Conservation (phyloP, 306 rosid genomes). For the Pachyrhizus erosus region DNA sequence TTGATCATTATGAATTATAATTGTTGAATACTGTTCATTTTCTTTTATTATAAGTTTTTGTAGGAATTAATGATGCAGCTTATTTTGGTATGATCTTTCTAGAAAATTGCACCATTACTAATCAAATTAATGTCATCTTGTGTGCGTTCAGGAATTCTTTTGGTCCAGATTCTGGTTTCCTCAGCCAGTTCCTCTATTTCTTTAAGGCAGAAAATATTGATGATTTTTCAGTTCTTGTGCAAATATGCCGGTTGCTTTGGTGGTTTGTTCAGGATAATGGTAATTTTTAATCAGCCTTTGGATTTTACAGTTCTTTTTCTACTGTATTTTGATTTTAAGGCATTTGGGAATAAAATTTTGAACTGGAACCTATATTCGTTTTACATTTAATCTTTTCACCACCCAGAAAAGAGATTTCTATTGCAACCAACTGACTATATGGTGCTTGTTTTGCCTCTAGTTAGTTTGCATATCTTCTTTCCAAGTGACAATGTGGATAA, state of each 20-base stretch:
- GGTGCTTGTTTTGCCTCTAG: constrained; percentile 13
- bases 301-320: neutral
- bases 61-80: neutral
- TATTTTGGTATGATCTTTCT: constrained; percentile 18
- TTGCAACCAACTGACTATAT: neutral
- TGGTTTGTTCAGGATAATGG: constrained; percentile 63
- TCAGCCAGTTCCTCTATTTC: constrained; percentile 77
- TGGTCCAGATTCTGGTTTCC: constrained; percentile 76
- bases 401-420: constrained; percentile 28
- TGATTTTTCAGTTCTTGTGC: constrained; percentile 70
- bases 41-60: neutral
- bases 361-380: neutral
- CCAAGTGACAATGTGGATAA: neutral
- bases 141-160: constrained; percentile 73
- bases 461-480: neutral
- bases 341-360: neutral
- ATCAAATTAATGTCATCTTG: constrained; percentile 4
- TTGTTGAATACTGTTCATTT: constrained; percentile 9
- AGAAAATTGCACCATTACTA: constrained; percentile 24
- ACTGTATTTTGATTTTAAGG: neutral
- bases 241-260: constrained; percentile 66
- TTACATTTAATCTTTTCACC: constrained; percentile 5
- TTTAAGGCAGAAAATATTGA: constrained; percentile 58
- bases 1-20: constrained; percentile 19
- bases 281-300: constrained; percentile 41